phyloP scores from a whole-genome alignment of 1,284 basidiomycete genomes.

The Thelephora terrestris region DNA sequence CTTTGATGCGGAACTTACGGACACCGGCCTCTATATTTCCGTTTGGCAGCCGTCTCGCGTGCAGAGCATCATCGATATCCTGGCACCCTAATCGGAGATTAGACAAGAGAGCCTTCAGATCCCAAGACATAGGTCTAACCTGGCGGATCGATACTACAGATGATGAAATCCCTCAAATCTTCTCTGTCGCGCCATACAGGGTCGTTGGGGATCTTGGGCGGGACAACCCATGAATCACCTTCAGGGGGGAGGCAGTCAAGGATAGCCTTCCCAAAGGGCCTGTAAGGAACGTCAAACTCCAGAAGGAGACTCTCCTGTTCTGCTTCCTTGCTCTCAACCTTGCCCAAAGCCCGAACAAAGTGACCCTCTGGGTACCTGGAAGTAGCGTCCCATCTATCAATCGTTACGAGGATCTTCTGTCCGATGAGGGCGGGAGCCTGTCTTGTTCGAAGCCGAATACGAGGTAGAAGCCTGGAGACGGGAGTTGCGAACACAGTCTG shows the following conservation, averaged over 20 bases:
- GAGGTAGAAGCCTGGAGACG: conserved; percentile 84
- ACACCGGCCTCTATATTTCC: conserved; percentile 98
- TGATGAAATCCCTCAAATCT: conserved; percentile 79
- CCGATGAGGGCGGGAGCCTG: conserved; percentile 84
- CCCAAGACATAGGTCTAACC: conserved; percentile 33
- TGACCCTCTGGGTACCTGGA: conserved; percentile 97
- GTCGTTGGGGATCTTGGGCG: conserved; percentile 50
- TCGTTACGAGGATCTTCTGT: conserved; percentile 94
- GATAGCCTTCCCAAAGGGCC: conserved; percentile 94
- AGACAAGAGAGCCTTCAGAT: background rate
- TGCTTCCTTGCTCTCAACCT: conserved; percentile 89
- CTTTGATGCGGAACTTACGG: conserved; percentile 52
- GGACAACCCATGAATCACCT: conserved; percentile 91
- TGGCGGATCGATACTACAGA: conserved; percentile 97
- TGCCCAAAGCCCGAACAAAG: conserved; percentile 89
- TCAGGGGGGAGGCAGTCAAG: conserved; percentile 85
- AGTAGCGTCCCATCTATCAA: conserved; percentile 84
- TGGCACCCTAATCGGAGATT: conserved; percentile 62
- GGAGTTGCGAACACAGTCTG: conserved; percentile 96
- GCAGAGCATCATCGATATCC: conserved; percentile 99
- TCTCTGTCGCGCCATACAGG: conserved; percentile 79
- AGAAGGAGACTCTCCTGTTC: conserved; percentile 92
- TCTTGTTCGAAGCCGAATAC: conserved; percentile 89
- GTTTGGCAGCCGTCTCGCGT: conserved; percentile 82
- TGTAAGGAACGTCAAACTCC: conserved; percentile 95